Evolutionary conservation across 2,329 filamentous ascomycete species (phyloP), one percentile per base, ranked within the genome.

Genomic region (Epichloe elymi): DNA sequence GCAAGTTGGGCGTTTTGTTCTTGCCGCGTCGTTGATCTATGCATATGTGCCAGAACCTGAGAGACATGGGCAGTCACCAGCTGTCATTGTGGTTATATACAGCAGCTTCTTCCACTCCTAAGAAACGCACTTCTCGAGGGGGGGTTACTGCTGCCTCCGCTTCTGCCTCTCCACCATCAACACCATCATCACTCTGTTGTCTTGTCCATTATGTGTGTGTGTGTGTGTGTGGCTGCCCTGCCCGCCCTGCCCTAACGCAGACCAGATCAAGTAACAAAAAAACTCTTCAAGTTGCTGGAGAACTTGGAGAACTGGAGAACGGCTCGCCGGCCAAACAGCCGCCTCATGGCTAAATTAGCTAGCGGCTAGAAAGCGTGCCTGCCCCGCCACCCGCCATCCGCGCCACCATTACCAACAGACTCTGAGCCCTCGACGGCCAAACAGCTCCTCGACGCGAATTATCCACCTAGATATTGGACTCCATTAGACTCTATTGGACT

Each of bases 1-100:
- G 23, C 23, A 26, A 26, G 6, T 7, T 52, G 50, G 46, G 46
- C 50, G 46, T 52, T 23, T 45, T 50, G 40, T 35, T 37, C 36
- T 15, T 37, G 44, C 40, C 50, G 38, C 23, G 23, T 23, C 5
- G 23, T 23, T 23, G 23, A 7, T 26, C 23, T 7, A 19, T 19
- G 19, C 2, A 19, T 5, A 7, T 26, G 23, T 26, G 23, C 23
- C 23, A 26, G 23, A 26, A 26, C 23, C 23, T 26, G 23, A 26
- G 23, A 26, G 23, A 26, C 23, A 26, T 26, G 23, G 23, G 23
- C 2, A 23, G 33, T 43, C 39, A 15, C 17, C 46, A 41, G 37
- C 23, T 48, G 35, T 8, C n/a, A 15, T 7, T 35, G 33, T 36
- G 39, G 15, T 40, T 42, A 52, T 49, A 45, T 40, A 49, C 46